phyloP scores from a whole-genome alignment of 225 moss, liverwort and hornwort species.

The Bryum argenteum region DNA sequence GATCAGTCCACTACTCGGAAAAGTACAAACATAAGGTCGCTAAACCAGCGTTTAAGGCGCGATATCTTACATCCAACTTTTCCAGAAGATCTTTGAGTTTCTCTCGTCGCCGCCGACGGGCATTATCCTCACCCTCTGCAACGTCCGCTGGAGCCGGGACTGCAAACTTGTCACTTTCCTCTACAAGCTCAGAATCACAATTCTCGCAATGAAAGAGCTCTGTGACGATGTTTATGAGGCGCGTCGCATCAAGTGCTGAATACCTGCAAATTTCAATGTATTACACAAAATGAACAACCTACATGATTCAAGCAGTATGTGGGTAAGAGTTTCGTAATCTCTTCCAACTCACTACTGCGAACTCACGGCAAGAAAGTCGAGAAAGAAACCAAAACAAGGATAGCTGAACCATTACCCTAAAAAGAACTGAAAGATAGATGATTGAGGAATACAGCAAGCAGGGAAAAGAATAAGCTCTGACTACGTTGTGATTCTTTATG shows the following conservation, averaged over 20 bases:
- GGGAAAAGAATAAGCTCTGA: neutral
- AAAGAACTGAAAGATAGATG: neutral
- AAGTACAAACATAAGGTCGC: conserved; percentile 5
- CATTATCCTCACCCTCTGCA: conserved; percentile 94
- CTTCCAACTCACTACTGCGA: conserved; percentile 16
- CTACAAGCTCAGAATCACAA: conserved; percentile 90
- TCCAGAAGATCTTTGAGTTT: conserved; percentile 91
- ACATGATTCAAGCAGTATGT: neutral
- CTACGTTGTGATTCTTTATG: neutral
- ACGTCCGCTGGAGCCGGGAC: conserved; percentile 78
- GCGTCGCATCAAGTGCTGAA: conserved; percentile 89
- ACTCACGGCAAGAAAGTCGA: neutral
- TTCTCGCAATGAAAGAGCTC: conserved; percentile 96
- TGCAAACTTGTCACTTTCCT: conserved; percentile 96
- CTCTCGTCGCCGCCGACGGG: conserved; percentile 88
- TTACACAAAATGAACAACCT: conserved; percentile 24
- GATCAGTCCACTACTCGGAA: too few species aligned
- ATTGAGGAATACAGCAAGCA: conserved; percentile 20
- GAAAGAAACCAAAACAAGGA: neutral
- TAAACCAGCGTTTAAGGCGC: neutral
- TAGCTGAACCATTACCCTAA: neutral
- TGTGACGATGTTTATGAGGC: conserved; percentile 72
- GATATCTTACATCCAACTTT: conserved; percentile 79
- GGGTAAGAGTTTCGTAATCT: neutral
- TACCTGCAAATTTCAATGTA: conserved; percentile 58